phyloP scores from a whole-genome alignment of 768 basidiomycete species.

The Sutorius australiensis region DNA sequence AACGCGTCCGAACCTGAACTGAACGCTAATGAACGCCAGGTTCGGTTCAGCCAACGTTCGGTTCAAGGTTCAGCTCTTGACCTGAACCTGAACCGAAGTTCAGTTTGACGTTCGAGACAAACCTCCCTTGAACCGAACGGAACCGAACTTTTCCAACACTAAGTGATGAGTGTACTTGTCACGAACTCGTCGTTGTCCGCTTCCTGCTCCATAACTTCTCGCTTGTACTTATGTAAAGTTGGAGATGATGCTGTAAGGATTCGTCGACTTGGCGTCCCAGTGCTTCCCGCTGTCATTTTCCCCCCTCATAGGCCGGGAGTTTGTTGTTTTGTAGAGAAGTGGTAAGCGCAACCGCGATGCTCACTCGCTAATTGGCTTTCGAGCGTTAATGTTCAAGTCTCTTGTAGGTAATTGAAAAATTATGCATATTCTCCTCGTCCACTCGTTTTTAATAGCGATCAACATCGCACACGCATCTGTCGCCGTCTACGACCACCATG shows the following conservation, averaged over 20 bases:
- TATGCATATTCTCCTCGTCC: constrained; percentile 24
- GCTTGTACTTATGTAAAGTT: not conserved
- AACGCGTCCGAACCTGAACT: too few relatives aligned
- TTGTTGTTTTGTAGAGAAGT: constrained; percentile 7
- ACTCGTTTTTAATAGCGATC: constrained; percentile 18
- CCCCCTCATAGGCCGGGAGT: not conserved
- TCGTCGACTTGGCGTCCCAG: not conserved
- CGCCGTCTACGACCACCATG: constrained; percentile 23
- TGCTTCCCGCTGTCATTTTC: not conserved
- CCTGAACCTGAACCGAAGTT: too few relatives aligned
- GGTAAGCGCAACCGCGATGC: constrained; percentile 3
- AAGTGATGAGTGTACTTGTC: too few relatives aligned
- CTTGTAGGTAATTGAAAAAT: not conserved
- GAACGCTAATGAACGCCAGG: too few relatives aligned
- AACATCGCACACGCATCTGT: constrained; percentile 6
- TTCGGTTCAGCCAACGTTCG: too few relatives aligned
- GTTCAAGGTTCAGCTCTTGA: too few relatives aligned
- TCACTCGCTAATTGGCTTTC: not conserved
- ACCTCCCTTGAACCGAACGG: too few relatives aligned
- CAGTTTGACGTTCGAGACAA: too few relatives aligned
- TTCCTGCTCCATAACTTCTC: not conserved
- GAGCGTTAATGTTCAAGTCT: not conserved
- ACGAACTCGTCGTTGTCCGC: too few relatives aligned
- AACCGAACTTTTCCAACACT: too few relatives aligned
- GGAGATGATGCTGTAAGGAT: not conserved